Conservation (phyloP, 139 green algal species). For the Pseudopediastrum boryanum region DNA sequence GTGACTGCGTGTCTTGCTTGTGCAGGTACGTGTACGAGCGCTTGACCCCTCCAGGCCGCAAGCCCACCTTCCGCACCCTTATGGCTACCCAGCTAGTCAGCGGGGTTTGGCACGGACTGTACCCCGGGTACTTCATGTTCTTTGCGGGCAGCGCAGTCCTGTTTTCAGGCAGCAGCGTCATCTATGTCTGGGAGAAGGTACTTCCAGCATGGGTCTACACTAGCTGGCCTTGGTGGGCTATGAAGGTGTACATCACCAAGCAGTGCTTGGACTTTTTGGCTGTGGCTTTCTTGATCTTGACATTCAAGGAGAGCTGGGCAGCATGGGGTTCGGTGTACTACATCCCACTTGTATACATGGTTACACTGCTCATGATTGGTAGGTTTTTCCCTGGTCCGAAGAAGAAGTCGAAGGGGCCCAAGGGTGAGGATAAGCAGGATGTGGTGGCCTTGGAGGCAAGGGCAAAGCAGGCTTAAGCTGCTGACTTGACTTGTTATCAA, state of each 20-base stretch:
- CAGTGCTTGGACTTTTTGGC: constrained; percentile 55
- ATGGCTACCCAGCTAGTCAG: constrained; percentile 80
- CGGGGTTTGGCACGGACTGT: constrained; percentile 85
- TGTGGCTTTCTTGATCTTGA: constrained; percentile 44
- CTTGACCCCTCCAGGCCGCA: constrained; percentile 56
- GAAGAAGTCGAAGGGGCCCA: too few relatives aligned
- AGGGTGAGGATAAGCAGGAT: too few relatives aligned
- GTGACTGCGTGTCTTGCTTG: not conserved
- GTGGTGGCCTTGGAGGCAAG: too few relatives aligned
- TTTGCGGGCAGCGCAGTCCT: constrained; percentile 39
- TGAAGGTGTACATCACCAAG: constrained; percentile 51
- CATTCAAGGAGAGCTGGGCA: constrained; percentile 11
- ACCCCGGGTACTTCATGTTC: constrained; percentile 46
- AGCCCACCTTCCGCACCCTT: constrained; percentile 69
- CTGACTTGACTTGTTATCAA: too few relatives aligned
- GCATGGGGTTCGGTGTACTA: constrained; percentile 43
- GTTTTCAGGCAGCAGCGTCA: constrained; percentile 38
- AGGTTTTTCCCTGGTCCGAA: constrained; percentile 32
- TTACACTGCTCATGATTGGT: constrained; percentile 10
- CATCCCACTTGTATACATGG: constrained; percentile 45
- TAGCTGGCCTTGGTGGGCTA: constrained; percentile 2
- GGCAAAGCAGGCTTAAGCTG: too few relatives aligned
- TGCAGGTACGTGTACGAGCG: constrained; percentile 87
- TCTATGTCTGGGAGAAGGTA: constrained; percentile 35
- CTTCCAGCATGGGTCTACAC: constrained; percentile 16